phyloP scores from a whole-genome alignment of 371 early-diverging fungal species.

The Rhizopus sp. region DNA sequence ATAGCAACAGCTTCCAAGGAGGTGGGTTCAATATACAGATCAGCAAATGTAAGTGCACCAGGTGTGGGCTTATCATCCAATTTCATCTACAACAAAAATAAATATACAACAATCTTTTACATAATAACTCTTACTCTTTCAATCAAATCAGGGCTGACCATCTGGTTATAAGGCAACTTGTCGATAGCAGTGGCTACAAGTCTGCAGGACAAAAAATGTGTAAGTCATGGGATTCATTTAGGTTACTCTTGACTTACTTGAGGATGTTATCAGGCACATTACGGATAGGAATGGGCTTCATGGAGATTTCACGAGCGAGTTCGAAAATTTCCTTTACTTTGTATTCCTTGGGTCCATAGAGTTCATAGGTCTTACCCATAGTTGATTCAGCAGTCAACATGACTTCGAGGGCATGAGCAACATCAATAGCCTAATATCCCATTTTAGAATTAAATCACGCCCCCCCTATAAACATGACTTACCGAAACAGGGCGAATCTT shows the following conservation, averaged over 20 bases:
- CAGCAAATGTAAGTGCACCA: constrained; percentile 79
- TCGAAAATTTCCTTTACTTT: constrained; percentile 71
- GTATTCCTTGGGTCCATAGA: constrained; percentile 85
- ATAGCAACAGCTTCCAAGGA: constrained; percentile 78
- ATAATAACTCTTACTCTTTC: constrained; percentile 42
- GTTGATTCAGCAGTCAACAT: constrained; percentile 74
- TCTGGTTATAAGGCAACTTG: constrained; percentile 53
- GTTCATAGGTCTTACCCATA: constrained; percentile 87
- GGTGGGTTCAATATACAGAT: constrained; percentile 81
- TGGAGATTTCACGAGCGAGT: constrained; percentile 73
- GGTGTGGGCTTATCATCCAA: constrained; percentile 75
- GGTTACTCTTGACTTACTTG: constrained; percentile 42
- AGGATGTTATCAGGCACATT: constrained; percentile 72
- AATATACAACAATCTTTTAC: background rate
- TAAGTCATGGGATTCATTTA: background rate
- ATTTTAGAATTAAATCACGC: background rate
- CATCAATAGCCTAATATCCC: constrained; percentile 73
- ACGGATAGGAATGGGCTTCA: constrained; percentile 64
- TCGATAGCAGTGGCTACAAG: constrained; percentile 40
- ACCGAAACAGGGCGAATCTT: constrained; percentile 85
- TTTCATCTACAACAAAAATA: constrained; percentile 50
- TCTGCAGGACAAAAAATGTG: constrained; percentile 23
- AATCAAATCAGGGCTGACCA: constrained; percentile 54
- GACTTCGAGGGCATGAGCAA: constrained; percentile 80
- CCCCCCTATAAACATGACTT: constrained; percentile 19